These are phyloP conservation scores for Ophiocordyceps camponoti-floridani DNA, from an alignment of 2,329 filamentous ascomycete genomes.

Conservation along the genomic window DNA sequence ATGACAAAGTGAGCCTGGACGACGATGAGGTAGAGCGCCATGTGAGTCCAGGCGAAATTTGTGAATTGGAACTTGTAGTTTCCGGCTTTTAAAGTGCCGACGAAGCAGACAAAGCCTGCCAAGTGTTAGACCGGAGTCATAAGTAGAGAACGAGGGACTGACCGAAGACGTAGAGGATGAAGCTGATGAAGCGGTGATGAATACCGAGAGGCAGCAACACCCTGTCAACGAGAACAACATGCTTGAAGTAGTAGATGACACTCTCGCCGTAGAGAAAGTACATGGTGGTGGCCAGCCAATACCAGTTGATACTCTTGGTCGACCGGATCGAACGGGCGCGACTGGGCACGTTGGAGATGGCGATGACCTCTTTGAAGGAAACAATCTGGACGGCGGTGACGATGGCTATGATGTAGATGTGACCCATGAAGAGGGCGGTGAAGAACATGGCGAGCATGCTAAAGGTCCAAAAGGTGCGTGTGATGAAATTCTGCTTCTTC, in stretches of 20 bases:
- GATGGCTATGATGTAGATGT: slow-evolving; percentile 91
- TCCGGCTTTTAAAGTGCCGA: slow-evolving; percentile 81
- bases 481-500: slow-evolving; percentile 97
- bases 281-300: slow-evolving; percentile 97
- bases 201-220: slow-evolving; percentile 85
- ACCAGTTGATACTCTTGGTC: slow-evolving; percentile 96
- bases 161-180: slow-evolving; percentile 96
- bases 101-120: slow-evolving; percentile 92
- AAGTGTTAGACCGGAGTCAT: slow-evolving; percentile 4
- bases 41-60: slow-evolving; percentile 98
- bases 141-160: slow-evolving; percentile 3
- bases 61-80: slow-evolving; percentile 98
- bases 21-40: slow-evolving; percentile 95
- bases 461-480: slow-evolving; percentile 91
- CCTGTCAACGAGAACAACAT: slow-evolving; percentile 87
- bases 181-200: slow-evolving; percentile 96
- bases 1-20: slow-evolving; percentile 98
- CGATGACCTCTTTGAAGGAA: slow-evolving; percentile 98
- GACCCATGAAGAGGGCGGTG: slow-evolving; percentile 77
- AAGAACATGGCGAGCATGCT: slow-evolving; percentile 96
- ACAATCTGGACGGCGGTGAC: slow-evolving; percentile 90
- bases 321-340: slow-evolving; percentile 79
- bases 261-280: slow-evolving; percentile 98
- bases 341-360: slow-evolving; percentile 88
- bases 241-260: slow-evolving; percentile 99